Percentiles rank a stretch among this genome's conserved stretches.
Evolutionary conservation across 306 rosid species (phyloP).

Genomic region (Gillenia trifoliata): DNA sequence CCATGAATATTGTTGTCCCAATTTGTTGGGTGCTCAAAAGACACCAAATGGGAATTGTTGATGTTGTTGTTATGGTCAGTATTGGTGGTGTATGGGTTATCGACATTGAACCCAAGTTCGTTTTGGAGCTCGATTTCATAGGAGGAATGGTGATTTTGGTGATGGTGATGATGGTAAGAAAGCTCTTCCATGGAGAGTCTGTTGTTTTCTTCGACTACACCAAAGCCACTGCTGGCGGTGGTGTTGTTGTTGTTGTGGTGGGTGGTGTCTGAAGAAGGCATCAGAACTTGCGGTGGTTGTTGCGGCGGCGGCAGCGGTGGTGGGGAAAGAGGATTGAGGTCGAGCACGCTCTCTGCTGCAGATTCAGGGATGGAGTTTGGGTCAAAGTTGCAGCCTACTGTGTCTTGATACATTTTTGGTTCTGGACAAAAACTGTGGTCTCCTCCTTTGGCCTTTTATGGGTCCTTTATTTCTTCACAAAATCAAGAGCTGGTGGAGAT

Average conservation of each 20-base stretch:
- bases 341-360: slow-evolving; percentile 18
- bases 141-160: slow-evolving; percentile 19
- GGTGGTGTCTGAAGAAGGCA: neutral
- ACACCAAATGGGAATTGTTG: slow-evolving; percentile 20
- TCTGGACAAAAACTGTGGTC: neutral
- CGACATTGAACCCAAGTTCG: slow-evolving; percentile 28
- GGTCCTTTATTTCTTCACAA: neutral
- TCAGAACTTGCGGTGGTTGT: slow-evolving; percentile 8
- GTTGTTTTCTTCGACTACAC: neutral
- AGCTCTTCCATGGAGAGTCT: slow-evolving; percentile 38
- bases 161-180: slow-evolving; percentile 15
- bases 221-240: neutral
- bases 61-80: slow-evolving; percentile 17
- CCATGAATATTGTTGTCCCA: slow-evolving; percentile 24
- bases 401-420: slow-evolving; percentile 33
- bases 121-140: slow-evolving; percentile 44
- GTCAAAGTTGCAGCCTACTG: slow-evolving; percentile 57
- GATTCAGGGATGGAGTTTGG: slow-evolving; percentile 43
- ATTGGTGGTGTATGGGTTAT: slow-evolving; percentile 15
- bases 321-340: slow-evolving; percentile 14
- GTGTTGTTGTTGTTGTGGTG: neutral
- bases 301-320: slow-evolving; percentile 7
- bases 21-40: slow-evolving; percentile 5
- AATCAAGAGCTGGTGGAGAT: neutral
- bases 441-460: neutral